Base-by-base conservation (phyloP, 352 stramenopile genomes). In the Phytophthora cactorum region DNA sequence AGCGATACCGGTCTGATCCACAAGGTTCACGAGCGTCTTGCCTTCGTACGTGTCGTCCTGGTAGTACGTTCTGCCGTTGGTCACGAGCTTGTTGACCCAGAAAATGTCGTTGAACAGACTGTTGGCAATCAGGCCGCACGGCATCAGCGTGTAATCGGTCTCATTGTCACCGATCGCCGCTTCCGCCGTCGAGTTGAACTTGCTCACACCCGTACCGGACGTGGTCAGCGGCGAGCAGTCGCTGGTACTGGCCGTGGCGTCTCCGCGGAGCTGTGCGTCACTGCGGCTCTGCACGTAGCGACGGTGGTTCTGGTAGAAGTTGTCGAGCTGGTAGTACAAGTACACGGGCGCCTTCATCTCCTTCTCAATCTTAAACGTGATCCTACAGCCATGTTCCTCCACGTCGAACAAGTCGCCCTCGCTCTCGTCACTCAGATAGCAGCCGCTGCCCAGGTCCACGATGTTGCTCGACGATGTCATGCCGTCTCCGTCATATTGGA, bases 231-330 rank as follows among this genome's bases (percentile, higher is more conserved):
- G 93, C 38, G 93, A 81, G 75, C 96, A 99, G 56, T 96, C 78
- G 36, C 69, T 79, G 3, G 61, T 84, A 60, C 78, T 91, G 15
- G 82, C 79, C 1, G 66, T 69, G 41, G 86, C 79, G 31, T 91
- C 78, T 47, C 91, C 90, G 22, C 81, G 79, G 41, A 98, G 77
- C 78, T 99, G 96, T 61, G 81, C 88, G 52, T 97, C 82, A 69
- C 97, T 97, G 45, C 88, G 79, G 47, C 88, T 98, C 60, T 88
- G 87, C 17, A 96, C 81, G 75, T 99, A 99, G 36, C 86, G 86
- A 34, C 97, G 85, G 79, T 99, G 97, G 82, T 99, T 99, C 85
- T 99, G 98, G 84, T 99, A 99, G 78, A 99, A 99, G 79, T 99
- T 99, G 65, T 97, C 89, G 31, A 99, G 77, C 79, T 99, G 92